Conservation (phyloP, 306 rosid genomes). For the Fagus crenata region DNA sequence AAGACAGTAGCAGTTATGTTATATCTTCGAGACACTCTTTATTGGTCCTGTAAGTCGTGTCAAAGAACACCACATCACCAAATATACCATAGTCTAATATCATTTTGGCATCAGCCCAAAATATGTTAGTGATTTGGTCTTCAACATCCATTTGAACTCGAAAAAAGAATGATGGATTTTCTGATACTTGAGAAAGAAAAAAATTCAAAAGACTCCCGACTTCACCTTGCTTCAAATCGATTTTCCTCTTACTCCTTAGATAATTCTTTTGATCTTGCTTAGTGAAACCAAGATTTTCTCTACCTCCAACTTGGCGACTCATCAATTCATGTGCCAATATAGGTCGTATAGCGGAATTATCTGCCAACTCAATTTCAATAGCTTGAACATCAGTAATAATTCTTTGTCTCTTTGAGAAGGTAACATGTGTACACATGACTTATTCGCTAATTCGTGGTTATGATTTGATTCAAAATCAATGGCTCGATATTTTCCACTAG, state of each 20-base stretch:
- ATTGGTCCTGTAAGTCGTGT: neutral
- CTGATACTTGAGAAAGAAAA: neutral
- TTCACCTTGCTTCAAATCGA: neutral
- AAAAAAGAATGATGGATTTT: neutral
- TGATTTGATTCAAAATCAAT: too few species aligned
- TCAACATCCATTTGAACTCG: neutral
- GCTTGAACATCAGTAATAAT: neutral
- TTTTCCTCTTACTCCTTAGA: neutral
- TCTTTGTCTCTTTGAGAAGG: neutral
- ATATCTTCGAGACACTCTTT: too few species aligned
- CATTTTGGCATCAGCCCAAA: neutral
- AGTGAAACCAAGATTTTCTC: neutral
- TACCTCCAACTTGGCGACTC: neutral
- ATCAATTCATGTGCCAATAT: neutral
- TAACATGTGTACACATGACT: neutral
- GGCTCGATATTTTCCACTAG: too few species aligned
- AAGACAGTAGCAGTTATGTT: neutral
- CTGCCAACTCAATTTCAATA: neutral
- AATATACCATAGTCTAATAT: neutral
- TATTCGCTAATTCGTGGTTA: too few species aligned
- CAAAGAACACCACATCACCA: neutral
- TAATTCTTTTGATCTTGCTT: neutral
- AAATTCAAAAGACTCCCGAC: neutral
- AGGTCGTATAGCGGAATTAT: neutral
- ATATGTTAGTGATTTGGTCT: neutral